Base-by-base conservation (phyloP, 257 asterid genomes). In the Solanum pimpinellifolium region DNA sequence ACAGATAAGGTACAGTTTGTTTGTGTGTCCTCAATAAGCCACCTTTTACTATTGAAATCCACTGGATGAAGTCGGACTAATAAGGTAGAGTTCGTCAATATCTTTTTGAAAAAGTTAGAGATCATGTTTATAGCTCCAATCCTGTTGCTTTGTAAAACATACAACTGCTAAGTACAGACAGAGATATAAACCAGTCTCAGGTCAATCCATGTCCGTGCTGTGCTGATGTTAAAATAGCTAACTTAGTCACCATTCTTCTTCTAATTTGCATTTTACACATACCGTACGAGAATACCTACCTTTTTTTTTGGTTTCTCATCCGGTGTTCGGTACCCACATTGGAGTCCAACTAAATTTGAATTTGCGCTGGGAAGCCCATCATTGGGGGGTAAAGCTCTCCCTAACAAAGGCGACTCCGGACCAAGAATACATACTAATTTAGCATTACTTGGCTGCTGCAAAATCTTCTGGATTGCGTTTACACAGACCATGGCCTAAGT, bases 1-100 rank as follows among this genome's bases (percentile, higher is more conserved):
- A 81, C 82, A 85, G 85, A 93, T 95, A 90, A 92, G 98, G 98
- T 94, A 85, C 20, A 5, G 6, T 9, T 25, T 47, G 12, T 80
- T 46, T 68, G 13, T 27, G 66, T 20, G 39, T 84, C 35, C 59
- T 85, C 44, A 27, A 42, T 46, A 18, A 23, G 29, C 60, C 42
- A 15, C 44, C 81, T 85, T 47, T 41, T 37, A 44, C 29, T 85
- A 23, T 85, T 66, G 37, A 44, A 68, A 27, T 66, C 42, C 66
- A 44, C 47, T 66, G 81, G 11, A 42, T 25, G 69, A 65, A 18
- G 7, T 68, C 31, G 11, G 68, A 21, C 35, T 41, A 73, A 23
- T 85, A 25, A 27, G 82, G 42, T 65, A 41, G 59, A 23, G 11
- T 13, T 42, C 21, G 6, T 39, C 8, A 23, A 16, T 25, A 15